Percentiles rank a stretch among this genome's conserved stretches.
phyloP scores from a whole-genome alignment of 2,329 filamentous ascomycete genomes.

The Akanthomyces lecanii region DNA sequence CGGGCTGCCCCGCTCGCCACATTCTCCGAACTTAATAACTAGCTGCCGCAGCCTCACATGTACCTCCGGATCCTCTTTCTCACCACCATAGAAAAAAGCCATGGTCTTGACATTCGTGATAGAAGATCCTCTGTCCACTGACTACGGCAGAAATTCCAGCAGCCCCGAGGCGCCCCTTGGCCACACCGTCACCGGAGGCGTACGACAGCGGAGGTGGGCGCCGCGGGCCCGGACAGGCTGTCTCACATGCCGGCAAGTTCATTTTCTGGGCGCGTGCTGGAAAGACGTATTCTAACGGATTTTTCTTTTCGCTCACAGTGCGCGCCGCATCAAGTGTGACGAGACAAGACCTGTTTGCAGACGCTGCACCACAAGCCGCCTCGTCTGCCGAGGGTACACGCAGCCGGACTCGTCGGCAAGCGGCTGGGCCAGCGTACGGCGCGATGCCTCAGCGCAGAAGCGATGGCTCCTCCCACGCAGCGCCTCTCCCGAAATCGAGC shows the following conservation, averaged over 20 bases:
- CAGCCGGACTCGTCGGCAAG: background rate
- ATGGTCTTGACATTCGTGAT: background rate
- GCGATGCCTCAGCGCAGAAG: background rate
- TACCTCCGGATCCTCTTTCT: background rate
- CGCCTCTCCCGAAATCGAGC: background rate
- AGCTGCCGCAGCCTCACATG: background rate
- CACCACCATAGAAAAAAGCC: background rate
- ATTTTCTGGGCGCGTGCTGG: too few species aligned
- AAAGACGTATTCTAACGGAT: too few species aligned
- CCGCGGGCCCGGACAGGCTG: background rate
- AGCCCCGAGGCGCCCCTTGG: background rate
- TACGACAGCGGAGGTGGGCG: background rate
- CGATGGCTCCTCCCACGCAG: background rate
- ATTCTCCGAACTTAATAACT: too few species aligned
- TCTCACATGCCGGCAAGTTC: background rate
- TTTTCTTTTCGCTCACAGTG: background rate
- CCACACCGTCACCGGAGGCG: background rate
- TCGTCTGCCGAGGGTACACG: background rate
- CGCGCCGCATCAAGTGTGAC: background rate
- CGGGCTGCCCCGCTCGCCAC: background rate
- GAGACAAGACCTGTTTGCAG: background rate
- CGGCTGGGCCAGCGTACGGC: background rate
- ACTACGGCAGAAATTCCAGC: background rate
- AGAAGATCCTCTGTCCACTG: background rate
- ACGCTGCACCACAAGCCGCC: background rate